phyloP scores from a whole-genome alignment of 306 rosid species.

The Betula pendula region DNA sequence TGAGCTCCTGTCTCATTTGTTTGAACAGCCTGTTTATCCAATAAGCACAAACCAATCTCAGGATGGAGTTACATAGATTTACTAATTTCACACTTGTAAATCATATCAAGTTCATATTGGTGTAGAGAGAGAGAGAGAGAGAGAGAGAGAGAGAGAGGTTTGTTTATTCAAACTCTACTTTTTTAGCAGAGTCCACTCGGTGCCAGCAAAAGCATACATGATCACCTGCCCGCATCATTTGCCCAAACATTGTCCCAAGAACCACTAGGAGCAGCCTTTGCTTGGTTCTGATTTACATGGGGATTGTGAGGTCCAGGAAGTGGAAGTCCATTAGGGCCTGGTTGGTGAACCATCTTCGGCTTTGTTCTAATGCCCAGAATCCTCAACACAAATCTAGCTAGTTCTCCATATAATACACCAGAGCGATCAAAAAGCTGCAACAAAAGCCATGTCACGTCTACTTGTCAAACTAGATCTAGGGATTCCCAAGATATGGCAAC shows the following conservation, averaged over 20 bases:
- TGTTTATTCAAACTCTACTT: constrained; percentile 9
- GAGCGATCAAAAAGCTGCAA: constrained; percentile 89
- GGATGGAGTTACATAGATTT: constrained; percentile 11
- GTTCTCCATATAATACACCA: constrained; percentile 84
- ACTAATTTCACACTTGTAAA: not conserved
- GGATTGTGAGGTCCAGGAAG: constrained; percentile 46
- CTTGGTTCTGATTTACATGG: constrained; percentile 44
- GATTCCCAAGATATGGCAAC: not conserved
- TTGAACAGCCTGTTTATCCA: constrained; percentile 23
- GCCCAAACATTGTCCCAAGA: constrained; percentile 95
- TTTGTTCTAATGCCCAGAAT: constrained; percentile 71
- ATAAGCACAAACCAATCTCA: constrained; percentile 18
- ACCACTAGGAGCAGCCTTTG: constrained; percentile 68
- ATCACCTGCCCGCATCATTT: constrained; percentile 45
- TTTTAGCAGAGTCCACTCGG: constrained; percentile 6
- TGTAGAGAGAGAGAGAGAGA: constrained; percentile 3
- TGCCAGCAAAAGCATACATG: not conserved
- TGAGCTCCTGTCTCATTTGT: not conserved
- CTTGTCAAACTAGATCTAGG: not conserved
- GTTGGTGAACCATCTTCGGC: constrained; percentile 42
- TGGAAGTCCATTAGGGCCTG: constrained; percentile 65
- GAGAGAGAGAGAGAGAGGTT: constrained; percentile 4
- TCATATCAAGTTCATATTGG: not conserved
- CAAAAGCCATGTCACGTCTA: constrained; percentile 12
- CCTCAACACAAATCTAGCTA: constrained; percentile 85